Evolutionary conservation across 139 green algal species (phyloP).

Genomic region (Volvox reticuliferus): DNA sequence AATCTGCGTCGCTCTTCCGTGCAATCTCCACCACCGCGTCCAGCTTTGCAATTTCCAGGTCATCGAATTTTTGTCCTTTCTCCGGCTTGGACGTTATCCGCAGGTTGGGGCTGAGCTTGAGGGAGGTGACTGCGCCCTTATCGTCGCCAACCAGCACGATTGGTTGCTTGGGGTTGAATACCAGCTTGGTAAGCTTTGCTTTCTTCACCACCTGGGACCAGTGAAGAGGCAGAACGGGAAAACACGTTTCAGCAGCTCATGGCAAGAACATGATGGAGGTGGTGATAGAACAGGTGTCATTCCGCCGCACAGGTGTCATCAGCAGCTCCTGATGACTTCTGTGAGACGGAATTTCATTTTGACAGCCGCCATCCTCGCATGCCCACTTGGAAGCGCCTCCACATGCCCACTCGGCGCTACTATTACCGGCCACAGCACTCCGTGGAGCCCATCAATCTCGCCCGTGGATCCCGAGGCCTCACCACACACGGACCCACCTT

Average conservation of each 20-base stretch:
- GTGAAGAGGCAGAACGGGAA: too few species aligned
- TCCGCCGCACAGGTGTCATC: too few species aligned
- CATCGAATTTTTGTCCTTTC: conserved; percentile 62
- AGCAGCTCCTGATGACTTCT: too few species aligned
- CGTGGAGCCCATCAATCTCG: too few species aligned
- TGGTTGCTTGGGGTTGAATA: conserved; percentile 91
- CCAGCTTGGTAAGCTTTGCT: conserved; percentile 87
- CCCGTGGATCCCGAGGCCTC: neutral
- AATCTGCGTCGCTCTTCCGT: conserved; percentile 66
- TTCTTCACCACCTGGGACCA: conserved; percentile 72
- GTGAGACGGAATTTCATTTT: too few species aligned
- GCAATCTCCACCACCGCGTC: conserved; percentile 80
- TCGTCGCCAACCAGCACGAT: conserved; percentile 93
- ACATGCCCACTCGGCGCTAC: too few species aligned
- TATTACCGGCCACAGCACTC: too few species aligned
- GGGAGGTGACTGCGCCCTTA: conserved; percentile 79
- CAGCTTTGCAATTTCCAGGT: conserved; percentile 72
- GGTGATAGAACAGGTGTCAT: too few species aligned
- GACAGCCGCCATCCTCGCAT: too few species aligned
- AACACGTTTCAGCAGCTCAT: too few species aligned
- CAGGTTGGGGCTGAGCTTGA: conserved; percentile 97
- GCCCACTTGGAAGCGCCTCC: too few species aligned
- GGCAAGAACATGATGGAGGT: too few species aligned
- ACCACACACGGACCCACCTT: conserved; percentile 65
- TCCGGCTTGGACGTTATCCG: conserved; percentile 63